Evolutionary conservation across 208 protist genomes (phyloP).

Genomic region (Balamuthia mandrillaris): DNA sequence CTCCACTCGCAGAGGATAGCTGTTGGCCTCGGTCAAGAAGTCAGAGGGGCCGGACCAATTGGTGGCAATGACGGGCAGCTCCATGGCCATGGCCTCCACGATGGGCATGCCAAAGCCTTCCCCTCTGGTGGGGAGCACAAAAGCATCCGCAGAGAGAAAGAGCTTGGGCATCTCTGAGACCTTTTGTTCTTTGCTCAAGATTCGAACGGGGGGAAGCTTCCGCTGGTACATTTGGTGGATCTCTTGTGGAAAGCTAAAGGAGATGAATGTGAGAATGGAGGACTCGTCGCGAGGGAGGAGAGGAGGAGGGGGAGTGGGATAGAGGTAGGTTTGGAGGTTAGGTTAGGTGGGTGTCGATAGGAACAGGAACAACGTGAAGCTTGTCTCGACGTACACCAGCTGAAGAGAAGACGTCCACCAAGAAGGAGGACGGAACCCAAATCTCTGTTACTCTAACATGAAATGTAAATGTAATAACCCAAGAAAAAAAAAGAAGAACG

Average conservation of each 20-base stretch:
- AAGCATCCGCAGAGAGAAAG: conserved; percentile 76
- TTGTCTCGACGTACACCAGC: conserved; percentile 27
- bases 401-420: conserved; percentile 13
- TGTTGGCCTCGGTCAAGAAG: conserved; percentile 58
- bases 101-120: conserved; percentile 77
- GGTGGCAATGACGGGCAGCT: conserved; percentile 64
- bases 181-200: background rate
- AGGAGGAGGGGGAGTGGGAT: background rate
- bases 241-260: background rate
- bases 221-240: background rate
- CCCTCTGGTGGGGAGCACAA: conserved; percentile 80
- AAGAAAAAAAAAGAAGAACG: no score
- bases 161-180: conserved; percentile 62
- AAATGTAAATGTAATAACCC: no score
- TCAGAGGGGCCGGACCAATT: conserved; percentile 61
- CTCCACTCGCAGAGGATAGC: conserved; percentile 39
- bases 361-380: conserved; percentile 29
- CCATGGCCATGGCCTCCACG: conserved; percentile 71
- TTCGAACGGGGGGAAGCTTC: background rate
- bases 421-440: conserved; percentile 49
- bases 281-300: background rate
- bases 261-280: conserved; percentile 41
- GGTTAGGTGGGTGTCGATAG: conserved; percentile 41
- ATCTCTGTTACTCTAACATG: conserved; percentile 16
- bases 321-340: background rate